Percentiles rank a stretch among this genome's conserved stretches.
Evolutionary conservation across 1,284 basidiomycete genomes (phyloP).

Genomic region (Phlebopus sp.): DNA sequence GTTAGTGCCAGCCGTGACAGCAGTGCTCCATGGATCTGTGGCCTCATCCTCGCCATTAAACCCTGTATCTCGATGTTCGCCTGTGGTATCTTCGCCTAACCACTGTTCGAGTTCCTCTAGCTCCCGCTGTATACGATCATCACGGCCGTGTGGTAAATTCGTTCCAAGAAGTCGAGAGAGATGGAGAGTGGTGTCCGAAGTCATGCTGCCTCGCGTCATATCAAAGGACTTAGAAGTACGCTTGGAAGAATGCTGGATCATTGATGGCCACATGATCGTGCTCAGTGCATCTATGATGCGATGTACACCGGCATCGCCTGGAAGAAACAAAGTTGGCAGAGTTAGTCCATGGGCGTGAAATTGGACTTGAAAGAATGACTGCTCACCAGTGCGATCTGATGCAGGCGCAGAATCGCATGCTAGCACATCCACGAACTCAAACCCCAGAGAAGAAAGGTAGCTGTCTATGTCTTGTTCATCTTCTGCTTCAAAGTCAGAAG

Average conservation of each 20-base stretch:
- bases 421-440: conserved; percentile 64
- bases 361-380: neutral
- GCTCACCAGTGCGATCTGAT: conserved; percentile 20
- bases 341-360: conserved; percentile 14
- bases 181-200: conserved; percentile 19
- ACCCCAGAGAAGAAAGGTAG: conserved; percentile 63
- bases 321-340: conserved; percentile 2
- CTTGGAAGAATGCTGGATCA: conserved; percentile 37
- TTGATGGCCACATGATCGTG: conserved; percentile 83
- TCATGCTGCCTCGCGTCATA: neutral
- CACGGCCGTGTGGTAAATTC: conserved; percentile 17
- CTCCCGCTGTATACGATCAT: conserved; percentile 44
- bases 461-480: conserved; percentile 54
- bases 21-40: conserved; percentile 25
- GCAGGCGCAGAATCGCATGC: conserved; percentile 3
- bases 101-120: conserved; percentile 60
- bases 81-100: conserved; percentile 47
- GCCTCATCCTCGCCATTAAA: conserved; percentile 11
- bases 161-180: conserved; percentile 21
- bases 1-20: conserved; percentile 25
- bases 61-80: conserved; percentile 16
- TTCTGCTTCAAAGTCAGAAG: conserved; percentile 15
- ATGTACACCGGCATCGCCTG: conserved; percentile 58
- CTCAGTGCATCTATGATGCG: conserved; percentile 74
- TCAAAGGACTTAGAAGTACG: neutral